phyloP scores from a whole-genome alignment of 1,284 basidiomycete genomes.

The Apiotrichum mycotoxinovorans region DNA sequence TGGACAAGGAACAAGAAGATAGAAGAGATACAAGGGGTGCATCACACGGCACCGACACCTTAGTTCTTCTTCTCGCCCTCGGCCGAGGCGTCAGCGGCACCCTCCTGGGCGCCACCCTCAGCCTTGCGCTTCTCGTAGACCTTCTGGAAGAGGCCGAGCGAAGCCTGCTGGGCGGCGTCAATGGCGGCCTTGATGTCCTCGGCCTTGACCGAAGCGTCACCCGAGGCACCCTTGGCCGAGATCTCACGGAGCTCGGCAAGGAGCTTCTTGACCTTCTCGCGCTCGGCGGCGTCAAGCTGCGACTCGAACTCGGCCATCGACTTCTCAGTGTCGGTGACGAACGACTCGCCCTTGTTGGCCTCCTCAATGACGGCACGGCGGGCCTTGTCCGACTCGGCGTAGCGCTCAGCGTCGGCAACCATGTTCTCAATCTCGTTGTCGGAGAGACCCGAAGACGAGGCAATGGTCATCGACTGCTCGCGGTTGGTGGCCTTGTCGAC shows the following conservation, averaged over 20 bases:
- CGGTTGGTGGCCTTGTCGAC: constrained; percentile 97
- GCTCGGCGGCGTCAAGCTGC: constrained; percentile 85
- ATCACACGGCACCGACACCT: constrained; percentile 4
- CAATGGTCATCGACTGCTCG: constrained; percentile 79
- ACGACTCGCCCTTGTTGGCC: constrained; percentile 93
- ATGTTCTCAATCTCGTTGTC: constrained; percentile 98
- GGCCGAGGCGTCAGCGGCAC: constrained; percentile 44
- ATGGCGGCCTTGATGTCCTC: constrained; percentile 91
- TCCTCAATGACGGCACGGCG: constrained; percentile 89
- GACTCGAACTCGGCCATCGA: constrained; percentile 95
- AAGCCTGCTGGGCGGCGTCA: constrained; percentile 92
- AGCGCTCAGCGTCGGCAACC: constrained; percentile 91
- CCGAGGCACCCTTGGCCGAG: constrained; percentile 82
- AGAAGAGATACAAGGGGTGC: background rate
- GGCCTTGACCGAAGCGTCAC: constrained; percentile 74
- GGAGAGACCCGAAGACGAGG: constrained; percentile 91
- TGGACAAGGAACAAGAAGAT: background rate
- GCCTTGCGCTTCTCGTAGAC: constrained; percentile 87
- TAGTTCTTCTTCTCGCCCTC: constrained; percentile 49
- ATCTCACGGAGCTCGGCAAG: constrained; percentile 85
- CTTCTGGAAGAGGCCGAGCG: constrained; percentile 97
- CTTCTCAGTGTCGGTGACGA: constrained; percentile 94
- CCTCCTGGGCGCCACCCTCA: constrained; percentile 52
- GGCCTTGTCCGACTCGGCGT: constrained; percentile 85
- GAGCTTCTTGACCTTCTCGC: constrained; percentile 86